Conservation (phyloP, 1,284 basidiomycete species). For the Hypsizygus ulmarius region DNA sequence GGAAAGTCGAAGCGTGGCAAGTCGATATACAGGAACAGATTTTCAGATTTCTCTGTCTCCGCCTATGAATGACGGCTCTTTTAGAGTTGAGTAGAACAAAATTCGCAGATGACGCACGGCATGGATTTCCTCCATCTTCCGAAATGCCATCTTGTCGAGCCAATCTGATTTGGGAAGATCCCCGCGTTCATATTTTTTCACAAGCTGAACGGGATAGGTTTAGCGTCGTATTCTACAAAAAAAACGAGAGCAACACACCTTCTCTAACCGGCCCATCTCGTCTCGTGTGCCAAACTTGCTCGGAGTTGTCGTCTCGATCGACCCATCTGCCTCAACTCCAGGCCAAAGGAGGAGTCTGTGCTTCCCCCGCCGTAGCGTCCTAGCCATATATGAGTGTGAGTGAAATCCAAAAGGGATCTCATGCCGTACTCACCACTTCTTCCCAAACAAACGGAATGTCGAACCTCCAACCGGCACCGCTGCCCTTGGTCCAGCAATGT, state of each 20-base stretch:
- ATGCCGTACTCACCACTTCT: slow-evolving; percentile 69
- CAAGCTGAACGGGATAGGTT: slow-evolving; percentile 52
- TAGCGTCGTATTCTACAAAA: neutral
- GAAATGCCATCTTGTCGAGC: slow-evolving; percentile 91
- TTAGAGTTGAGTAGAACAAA: neutral
- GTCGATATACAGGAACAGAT: slow-evolving; percentile 92
- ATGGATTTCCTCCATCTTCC: slow-evolving; percentile 92
- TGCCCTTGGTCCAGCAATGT: slow-evolving; percentile 78
- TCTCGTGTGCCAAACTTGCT: slow-evolving; percentile 80
- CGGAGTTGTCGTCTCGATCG: slow-evolving; percentile 78
- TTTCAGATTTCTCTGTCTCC: slow-evolving; percentile 85
- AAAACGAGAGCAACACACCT: slow-evolving; percentile 47
- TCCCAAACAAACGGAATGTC: slow-evolving; percentile 86
- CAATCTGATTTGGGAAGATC: slow-evolving; percentile 95
- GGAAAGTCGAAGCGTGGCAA: slow-evolving; percentile 97
- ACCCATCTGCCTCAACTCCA: slow-evolving; percentile 82
- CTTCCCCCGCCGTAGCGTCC: slow-evolving; percentile 88
- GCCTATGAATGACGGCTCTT: slow-evolving; percentile 43
- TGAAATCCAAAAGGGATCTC: neutral
- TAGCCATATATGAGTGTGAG: slow-evolving; percentile 27
- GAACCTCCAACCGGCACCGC: slow-evolving; percentile 85
- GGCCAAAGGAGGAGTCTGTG: slow-evolving; percentile 87
- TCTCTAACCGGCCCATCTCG: slow-evolving; percentile 93
- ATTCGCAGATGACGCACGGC: slow-evolving; percentile 50
- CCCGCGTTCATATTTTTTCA: slow-evolving; percentile 95